Base-by-base conservation (phyloP, 2,329 filamentous ascomycete genomes). In the Aspergillus carbonarius region DNA sequence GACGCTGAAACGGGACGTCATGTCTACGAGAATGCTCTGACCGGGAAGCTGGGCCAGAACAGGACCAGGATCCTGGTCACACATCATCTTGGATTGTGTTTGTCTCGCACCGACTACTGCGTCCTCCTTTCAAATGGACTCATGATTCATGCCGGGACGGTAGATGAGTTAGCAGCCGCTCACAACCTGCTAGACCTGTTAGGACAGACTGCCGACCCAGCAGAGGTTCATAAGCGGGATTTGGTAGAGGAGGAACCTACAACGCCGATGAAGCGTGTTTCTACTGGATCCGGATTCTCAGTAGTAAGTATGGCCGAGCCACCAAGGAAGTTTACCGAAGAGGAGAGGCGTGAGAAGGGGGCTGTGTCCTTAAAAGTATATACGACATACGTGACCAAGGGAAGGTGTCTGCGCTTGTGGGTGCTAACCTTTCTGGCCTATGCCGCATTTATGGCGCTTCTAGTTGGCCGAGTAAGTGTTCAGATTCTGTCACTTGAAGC, bases 1-100 rank as follows among this genome's bases (percentile, higher is more conserved):
- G 91, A 96, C 72, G 88, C 90, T 3, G 89, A 93, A 68, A 90
- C 92, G 30, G 91, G 90, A 15, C 84, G 89, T 27, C 88, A 91
- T 66, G 87, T 93, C 50, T 92, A 90, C 64, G 89, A 93, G 63
- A 83, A 90, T 57, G 92, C 88, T 60, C 79, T 93, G 2, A 87
- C 84, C 2, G 90, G 90, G 5, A 84, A 89, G 51, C 81, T 93
- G 8, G 88, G 88, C 60, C 74, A 80, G 20, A 87, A 85, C 0
- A 80, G 91, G 56, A 95, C 91, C 1, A 80, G 90, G 30, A 90
- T 95, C 49, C 77, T 95, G 4, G 91, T 92, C 25, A 95, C 91
- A 0, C 91, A 95, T 68, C 90, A 93, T 66, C 87, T 92, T 18
- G 85, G 85, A 3, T 80, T 93, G 1, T 89, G 87, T 63, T 82